Percentiles rank a stretch among this genome's conserved stretches.
phyloP scores from a whole-genome alignment of 1,139 yeast genomes.

The Kodamaea anthophila region DNA sequence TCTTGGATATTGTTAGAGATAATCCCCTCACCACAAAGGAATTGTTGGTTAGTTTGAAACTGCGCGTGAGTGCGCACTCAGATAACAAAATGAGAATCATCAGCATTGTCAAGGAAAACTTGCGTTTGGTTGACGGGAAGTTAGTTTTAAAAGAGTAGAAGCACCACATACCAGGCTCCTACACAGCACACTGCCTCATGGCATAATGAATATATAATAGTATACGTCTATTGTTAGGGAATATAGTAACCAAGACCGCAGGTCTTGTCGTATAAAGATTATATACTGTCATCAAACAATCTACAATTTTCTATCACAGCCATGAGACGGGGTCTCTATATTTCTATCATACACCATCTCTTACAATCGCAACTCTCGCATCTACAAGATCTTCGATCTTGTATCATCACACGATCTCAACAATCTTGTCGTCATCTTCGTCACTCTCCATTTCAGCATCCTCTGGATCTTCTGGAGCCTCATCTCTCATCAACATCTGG shows the following conservation, averaged over 20 bases:
- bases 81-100: conserved; percentile 67
- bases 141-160: conserved; percentile 52
- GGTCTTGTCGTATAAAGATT: no score
- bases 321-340: no score
- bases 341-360: no score
- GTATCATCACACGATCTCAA: conserved; percentile 39
- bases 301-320: no score
- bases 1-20: conserved; percentile 54
- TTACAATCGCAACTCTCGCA: no score
- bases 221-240: no score
- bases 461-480: conserved; percentile 33
- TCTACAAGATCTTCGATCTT: no score
- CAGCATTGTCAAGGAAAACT: conserved; percentile 60
- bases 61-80: conserved; percentile 60
- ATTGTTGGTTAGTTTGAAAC: conserved; percentile 54
- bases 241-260: no score
- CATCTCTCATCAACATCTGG: conserved; percentile 89
- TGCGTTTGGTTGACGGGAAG: conserved; percentile 60
- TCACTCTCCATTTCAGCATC: conserved; percentile 27
- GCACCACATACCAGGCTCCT: no score
- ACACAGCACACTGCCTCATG: no score
- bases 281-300: no score
- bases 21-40: conserved; percentile 66
- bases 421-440: conserved; percentile 40
- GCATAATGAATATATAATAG: no score